These are phyloP conservation scores for Helminthosporium solani DNA, from an alignment of 2,329 filamentous ascomycete species.

Conservation along the genomic window DNA sequence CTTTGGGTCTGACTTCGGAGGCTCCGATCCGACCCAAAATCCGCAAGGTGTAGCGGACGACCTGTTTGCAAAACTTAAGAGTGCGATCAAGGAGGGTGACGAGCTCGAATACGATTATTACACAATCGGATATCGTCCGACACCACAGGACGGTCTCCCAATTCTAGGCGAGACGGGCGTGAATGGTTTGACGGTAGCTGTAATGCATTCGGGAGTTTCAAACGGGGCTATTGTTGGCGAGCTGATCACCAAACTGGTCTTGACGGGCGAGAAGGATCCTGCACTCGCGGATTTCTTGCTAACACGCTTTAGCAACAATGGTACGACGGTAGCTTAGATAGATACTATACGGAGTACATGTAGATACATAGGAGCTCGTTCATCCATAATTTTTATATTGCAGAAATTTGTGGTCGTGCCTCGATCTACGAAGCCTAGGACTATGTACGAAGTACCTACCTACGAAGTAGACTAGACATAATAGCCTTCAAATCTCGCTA, in stretches of 20 bases:
- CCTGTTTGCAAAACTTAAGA: conserved; percentile 4
- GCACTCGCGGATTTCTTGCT: conserved; percentile 4
- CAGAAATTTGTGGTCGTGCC: no score
- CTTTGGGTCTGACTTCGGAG: conserved; percentile 3
- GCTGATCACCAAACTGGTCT: conserved; percentile 4
- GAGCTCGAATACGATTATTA: conserved; percentile 5
- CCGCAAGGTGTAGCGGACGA: conserved; percentile 7
- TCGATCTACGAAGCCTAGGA: no score
- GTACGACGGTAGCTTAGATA: neutral
- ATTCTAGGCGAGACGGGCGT: conserved; percentile 8
- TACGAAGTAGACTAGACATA: no score
- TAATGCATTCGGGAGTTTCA: conserved; percentile 8
- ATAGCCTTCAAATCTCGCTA: no score
- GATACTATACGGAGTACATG: no score
- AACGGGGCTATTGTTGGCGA: conserved; percentile 8
- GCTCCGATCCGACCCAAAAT: conserved; percentile 2
- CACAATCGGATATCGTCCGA: conserved; percentile 6
- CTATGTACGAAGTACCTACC: no score
- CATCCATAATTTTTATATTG: no score
- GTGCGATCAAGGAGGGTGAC: conserved; percentile 2
- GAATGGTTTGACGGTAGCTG: conserved; percentile 7
- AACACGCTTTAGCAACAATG: conserved; percentile 4
- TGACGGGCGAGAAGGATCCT: conserved; percentile 7
- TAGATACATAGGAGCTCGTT: no score
- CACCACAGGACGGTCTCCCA: conserved; percentile 5